Percentiles rank a stretch among this genome's conserved stretches.
These are phyloP conservation scores for Leccinum insigne DNA, from an alignment of 1,284 basidiomycete genomes.

Conservation along the genomic window DNA sequence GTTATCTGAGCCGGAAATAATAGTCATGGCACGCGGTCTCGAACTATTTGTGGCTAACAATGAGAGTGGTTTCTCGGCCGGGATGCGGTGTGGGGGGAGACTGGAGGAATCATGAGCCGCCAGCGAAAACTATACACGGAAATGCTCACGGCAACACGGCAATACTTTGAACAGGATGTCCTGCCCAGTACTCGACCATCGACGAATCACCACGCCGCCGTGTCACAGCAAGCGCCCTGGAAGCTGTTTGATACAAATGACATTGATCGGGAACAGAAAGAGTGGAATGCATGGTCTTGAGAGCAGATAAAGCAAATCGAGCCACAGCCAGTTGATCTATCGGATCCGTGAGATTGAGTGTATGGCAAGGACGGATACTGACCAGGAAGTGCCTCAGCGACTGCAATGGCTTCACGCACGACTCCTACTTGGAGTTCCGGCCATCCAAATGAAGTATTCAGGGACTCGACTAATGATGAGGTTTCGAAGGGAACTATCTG, in stretches of 20 bases:
- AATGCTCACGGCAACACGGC: slow-evolving; percentile 68
- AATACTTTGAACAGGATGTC: slow-evolving; percentile 77
- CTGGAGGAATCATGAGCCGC: slow-evolving; percentile 39
- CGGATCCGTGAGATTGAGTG: slow-evolving; percentile 15
- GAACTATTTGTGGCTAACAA: slow-evolving; percentile 45
- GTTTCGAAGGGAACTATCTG: slow-evolving; percentile 30
- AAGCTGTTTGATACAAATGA: slow-evolving; percentile 72
- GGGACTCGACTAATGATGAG: slow-evolving; percentile 27
- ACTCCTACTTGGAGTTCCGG: slow-evolving; percentile 91
- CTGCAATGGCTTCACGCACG: slow-evolving; percentile 86
- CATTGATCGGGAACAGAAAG: slow-evolving; percentile 74
- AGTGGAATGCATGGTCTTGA: slow-evolving; percentile 67
- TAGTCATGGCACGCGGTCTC: slow-evolving; percentile 36
- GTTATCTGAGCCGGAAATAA: slow-evolving; percentile 54
- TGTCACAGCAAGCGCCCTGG: slow-evolving; percentile 69
- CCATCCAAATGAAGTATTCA: slow-evolving; percentile 79
- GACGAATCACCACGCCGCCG: slow-evolving; percentile 73
- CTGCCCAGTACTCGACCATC: slow-evolving; percentile 82
- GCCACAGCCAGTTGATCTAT: slow-evolving; percentile 76
- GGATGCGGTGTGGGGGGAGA: slow-evolving; percentile 67
- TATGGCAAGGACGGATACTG: slow-evolving; percentile 24
- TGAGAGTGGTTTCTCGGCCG: slow-evolving; percentile 71
- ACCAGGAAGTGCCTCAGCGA: slow-evolving; percentile 93
- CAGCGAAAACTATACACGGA: slow-evolving; percentile 6
- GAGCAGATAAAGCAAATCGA: slow-evolving; percentile 75